Conservation (phyloP, 2,329 filamentous ascomycete species). For the Lasiodiplodia citricola region DNA sequence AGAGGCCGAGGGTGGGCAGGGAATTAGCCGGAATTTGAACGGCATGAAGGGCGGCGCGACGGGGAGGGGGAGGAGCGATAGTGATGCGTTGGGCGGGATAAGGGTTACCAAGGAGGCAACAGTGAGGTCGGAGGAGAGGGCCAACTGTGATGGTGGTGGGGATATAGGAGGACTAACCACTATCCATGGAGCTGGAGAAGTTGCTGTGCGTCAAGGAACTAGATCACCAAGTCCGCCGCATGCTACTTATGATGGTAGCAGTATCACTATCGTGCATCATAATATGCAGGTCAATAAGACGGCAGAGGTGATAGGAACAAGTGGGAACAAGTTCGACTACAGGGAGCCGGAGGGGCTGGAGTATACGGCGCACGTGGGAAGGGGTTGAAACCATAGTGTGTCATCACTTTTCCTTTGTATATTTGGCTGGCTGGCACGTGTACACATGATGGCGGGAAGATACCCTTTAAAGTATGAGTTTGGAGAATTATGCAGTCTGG, state of each 20-base stretch:
- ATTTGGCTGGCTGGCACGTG: background rate
- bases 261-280: background rate
- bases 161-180: background rate
- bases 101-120: constrained; percentile 10
- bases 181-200: background rate
- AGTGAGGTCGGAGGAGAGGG: constrained; percentile 12
- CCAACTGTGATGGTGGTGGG: background rate
- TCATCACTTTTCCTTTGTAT: background rate
- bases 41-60: background rate
- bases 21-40: background rate
- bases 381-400: background rate
- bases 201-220: background rate
- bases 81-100: background rate
- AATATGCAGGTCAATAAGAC: background rate
- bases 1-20: background rate
- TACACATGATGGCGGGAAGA: background rate
- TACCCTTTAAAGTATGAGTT: background rate
- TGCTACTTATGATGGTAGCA: background rate
- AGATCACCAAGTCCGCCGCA: background rate
- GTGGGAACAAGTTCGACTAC: background rate
- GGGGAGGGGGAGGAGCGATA: background rate
- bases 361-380: constrained; percentile 13
- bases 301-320: background rate
- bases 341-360: background rate
- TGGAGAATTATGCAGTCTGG: background rate